Conservation (phyloP, 176 grass and related monocot genomes). For the Hyparrhenia diplandra region DNA sequence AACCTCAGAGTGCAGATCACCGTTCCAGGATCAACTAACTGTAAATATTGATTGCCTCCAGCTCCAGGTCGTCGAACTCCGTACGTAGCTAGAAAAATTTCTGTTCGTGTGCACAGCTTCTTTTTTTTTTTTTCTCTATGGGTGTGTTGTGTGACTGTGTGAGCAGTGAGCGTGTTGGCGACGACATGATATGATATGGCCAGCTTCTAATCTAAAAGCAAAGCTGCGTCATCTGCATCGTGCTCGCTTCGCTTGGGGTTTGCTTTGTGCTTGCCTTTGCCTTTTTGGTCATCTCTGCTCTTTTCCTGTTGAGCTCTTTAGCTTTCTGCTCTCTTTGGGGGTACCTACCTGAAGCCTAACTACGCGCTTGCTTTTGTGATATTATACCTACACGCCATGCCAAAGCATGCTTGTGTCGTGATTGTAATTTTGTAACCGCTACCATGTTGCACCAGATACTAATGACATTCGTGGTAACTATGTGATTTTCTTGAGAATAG, state of each 20-base stretch:
- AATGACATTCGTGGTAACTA: not conserved
- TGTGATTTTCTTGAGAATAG: not conserved
- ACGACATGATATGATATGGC: constrained; percentile 29
- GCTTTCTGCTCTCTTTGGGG: constrained; percentile 20
- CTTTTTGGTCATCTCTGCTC: constrained; percentile 22
- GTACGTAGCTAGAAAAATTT: too few relatives aligned
- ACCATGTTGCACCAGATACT: not conserved
- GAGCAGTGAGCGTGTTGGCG: constrained; percentile 31
- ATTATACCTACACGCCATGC: not conserved
- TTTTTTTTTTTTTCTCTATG: not conserved
- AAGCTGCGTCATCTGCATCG: not conserved
- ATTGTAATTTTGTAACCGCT: not conserved
- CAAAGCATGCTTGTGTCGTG: not conserved
- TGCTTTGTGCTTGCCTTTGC: constrained; percentile 31
- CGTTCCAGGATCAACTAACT: not conserved
- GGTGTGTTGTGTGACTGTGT: constrained; percentile 1
- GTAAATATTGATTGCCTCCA: not conserved
- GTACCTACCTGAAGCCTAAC: not conserved
- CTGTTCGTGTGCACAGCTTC: not conserved
- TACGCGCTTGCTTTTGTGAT: not conserved
- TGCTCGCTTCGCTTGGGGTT: constrained; percentile 10
- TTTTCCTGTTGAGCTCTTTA: constrained; percentile 5
- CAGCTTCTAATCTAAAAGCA: constrained; percentile 28
- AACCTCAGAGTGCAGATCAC: not conserved
- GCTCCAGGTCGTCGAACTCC: not conserved